These are phyloP conservation scores for Phytophthora pseudosyringae DNA, from an alignment of 352 stramenopile species.

Conservation along the genomic window DNA sequence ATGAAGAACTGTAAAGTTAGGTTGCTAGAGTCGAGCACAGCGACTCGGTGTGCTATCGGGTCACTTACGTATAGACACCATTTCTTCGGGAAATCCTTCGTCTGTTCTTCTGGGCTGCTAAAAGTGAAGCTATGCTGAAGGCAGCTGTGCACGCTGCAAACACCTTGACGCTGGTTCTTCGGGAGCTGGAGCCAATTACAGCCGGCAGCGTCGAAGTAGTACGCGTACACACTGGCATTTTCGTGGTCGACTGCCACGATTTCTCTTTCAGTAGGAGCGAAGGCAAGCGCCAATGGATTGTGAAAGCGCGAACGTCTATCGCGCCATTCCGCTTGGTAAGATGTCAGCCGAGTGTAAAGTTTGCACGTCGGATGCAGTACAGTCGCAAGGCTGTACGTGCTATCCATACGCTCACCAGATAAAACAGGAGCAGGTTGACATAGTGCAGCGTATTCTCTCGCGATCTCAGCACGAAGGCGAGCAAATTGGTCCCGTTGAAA, in stretches of 20 bases:
- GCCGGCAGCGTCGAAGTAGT: slow-evolving; percentile 57
- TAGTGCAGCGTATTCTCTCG: slow-evolving; percentile 43
- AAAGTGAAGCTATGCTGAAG: slow-evolving; percentile 30
- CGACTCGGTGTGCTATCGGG: slow-evolving; percentile 57
- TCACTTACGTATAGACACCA: slow-evolving; percentile 59
- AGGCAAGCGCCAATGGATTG: slow-evolving; percentile 48
- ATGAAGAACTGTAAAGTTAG: slow-evolving; percentile 48
- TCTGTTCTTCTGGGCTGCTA: slow-evolving; percentile 9
- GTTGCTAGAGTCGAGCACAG: slow-evolving; percentile 37
- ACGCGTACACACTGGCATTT: slow-evolving; percentile 55
- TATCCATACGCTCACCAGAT: slow-evolving; percentile 32
- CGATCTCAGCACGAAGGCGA: slow-evolving; percentile 28
- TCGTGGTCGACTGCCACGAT: slow-evolving; percentile 59
- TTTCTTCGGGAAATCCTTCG: slow-evolving; percentile 5
- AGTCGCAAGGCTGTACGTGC: slow-evolving; percentile 44
- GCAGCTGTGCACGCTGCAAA: slow-evolving; percentile 42
- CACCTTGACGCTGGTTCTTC: slow-evolving; percentile 13
- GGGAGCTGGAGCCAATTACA: slow-evolving; percentile 46
- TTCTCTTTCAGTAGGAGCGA: slow-evolving; percentile 41
- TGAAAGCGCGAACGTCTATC: slow-evolving; percentile 47
- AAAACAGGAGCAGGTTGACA: slow-evolving; percentile 25
- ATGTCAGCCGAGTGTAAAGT: slow-evolving; percentile 46
- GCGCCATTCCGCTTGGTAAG: slow-evolving; percentile 37
- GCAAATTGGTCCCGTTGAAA: slow-evolving; percentile 51
- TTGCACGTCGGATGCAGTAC: slow-evolving; percentile 50